Percentiles rank a stretch among this genome's conserved stretches.
Evolutionary conservation across 2,329 filamentous ascomycete species (phyloP).

Genomic region (Fusarium sp.): DNA sequence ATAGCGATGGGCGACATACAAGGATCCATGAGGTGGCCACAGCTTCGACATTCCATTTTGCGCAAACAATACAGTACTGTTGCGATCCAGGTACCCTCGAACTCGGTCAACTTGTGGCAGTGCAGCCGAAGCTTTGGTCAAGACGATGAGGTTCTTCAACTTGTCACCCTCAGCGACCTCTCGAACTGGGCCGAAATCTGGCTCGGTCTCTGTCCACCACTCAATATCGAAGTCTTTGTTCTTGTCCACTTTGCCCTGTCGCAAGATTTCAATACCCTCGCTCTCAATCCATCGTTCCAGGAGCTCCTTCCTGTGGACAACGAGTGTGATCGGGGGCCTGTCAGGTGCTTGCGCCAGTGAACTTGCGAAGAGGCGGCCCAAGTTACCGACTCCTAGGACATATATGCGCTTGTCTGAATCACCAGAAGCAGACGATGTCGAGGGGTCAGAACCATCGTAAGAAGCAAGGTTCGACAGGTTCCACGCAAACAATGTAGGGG

Average conservation of each 20-base stretch:
- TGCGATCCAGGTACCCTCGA: slow-evolving; percentile 68
- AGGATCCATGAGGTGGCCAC: slow-evolving; percentile 64
- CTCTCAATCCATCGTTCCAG: slow-evolving; percentile 60
- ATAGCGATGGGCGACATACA: slow-evolving; percentile 59
- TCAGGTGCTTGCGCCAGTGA: slow-evolving; percentile 70
- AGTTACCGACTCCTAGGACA: slow-evolving; percentile 83
- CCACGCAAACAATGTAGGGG: slow-evolving; percentile 56
- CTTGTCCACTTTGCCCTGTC: slow-evolving; percentile 49
- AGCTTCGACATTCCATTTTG: slow-evolving; percentile 88
- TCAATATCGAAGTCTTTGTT: slow-evolving; percentile 62
- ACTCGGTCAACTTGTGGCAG: slow-evolving; percentile 71
- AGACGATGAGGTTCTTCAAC: slow-evolving; percentile 81
- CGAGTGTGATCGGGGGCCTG: slow-evolving; percentile 80
- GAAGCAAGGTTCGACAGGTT: slow-evolving; percentile 47
- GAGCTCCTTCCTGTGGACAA: slow-evolving; percentile 74
- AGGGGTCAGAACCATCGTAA: background rate
- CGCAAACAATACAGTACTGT: slow-evolving; percentile 82
- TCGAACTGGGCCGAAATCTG: slow-evolving; percentile 51
- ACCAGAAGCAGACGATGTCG: slow-evolving; percentile 1
- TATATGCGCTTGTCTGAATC: slow-evolving; percentile 69
- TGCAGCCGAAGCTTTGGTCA: slow-evolving; percentile 79
- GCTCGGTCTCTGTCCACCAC: slow-evolving; percentile 64
- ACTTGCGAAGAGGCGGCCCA: slow-evolving; percentile 83
- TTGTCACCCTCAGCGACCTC: slow-evolving; percentile 56
- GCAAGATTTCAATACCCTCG: slow-evolving; percentile 61